Evolutionary conservation across 192 early-diverging fungal species (phyloP), one percentile per base, ranked within the genome.

Genomic region (Lobosporangium transversale): DNA sequence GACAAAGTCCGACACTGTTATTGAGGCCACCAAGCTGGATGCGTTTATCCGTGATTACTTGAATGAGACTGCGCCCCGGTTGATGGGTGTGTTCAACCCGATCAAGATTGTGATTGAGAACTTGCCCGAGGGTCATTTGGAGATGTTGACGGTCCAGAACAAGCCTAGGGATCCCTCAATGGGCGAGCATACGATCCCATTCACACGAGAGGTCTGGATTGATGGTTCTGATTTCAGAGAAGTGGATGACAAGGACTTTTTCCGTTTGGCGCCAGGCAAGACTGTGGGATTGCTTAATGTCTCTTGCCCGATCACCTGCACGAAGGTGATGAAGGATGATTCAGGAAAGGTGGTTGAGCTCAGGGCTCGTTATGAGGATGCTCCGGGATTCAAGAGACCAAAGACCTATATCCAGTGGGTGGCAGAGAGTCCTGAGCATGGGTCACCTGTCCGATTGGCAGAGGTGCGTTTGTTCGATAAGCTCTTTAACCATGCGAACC

Each of bases 391-490:
- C 69, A 86, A 80, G 66, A 94, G 94, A 83, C 95, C 98, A 56
- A 99, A 97, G 88, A 92, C 98, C 3, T 99, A 92, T 81, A 98
- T 99, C 84, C 98, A 99, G 78, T 99, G 98, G 98, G 86, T 99
- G 26, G 94, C 93, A 37, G 90, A 97, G 61, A 93, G 91, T 24
- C 84, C 88, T 32, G 87, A 88, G 65, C 92, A 91, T 69, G 84
- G 87, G 27, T 96, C 94, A 9, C 95, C 98, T 18, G 90, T 97
- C 18, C 79, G 81, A 27, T 68, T 98, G 43, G 83, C 88, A 62
- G 93, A 99, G 81, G 84, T 95, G 17, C 87, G 94, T 47, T 75
- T 94, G 33, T 98, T 95, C 85, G 85, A 89, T 23, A 88, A 87
- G 52, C 86, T 99, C 21, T 99, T 99, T 86, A 80, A 88, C 56